A percentile compares a stretch with the other conserved stretches of the same genome.
Conservation (phyloP, 306 rosid genomes). For the Rosa lucieae region DNA sequence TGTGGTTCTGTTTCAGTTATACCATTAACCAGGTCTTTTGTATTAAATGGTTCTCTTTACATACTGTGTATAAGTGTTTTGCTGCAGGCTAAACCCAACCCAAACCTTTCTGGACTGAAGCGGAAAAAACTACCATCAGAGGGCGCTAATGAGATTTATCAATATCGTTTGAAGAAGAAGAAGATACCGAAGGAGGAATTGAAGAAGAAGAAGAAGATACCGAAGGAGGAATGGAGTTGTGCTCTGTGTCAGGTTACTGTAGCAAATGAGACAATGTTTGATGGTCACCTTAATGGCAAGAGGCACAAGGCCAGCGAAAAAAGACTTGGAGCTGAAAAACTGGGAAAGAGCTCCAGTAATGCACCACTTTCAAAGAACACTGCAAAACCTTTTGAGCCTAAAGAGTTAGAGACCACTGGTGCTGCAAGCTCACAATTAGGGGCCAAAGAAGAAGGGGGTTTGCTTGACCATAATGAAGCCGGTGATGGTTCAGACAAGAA, state of each 20-base stretch:
- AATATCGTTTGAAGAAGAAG: constrained; percentile 23
- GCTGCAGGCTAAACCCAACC: constrained; percentile 63
- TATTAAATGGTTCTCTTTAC: background rate
- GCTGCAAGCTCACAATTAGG: constrained; percentile 18
- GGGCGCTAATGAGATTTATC: constrained; percentile 14
- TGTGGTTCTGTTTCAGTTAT: background rate
- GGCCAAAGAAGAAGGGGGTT: constrained; percentile 14
- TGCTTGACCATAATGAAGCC: constrained; percentile 13
- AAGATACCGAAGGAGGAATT: constrained; percentile 40
- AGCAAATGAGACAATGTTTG: constrained; percentile 33
- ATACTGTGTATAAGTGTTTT: constrained; percentile 27
- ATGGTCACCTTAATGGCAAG: constrained; percentile 56
- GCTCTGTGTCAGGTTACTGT: constrained; percentile 47
- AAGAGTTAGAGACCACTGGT: background rate
- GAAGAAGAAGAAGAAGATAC: constrained; percentile 32
- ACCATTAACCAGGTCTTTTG: background rate
- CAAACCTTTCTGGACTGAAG: constrained; percentile 32
- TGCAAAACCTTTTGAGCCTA: constrained; percentile 19
- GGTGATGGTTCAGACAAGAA: constrained; percentile 14
- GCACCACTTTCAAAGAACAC: constrained; percentile 14
- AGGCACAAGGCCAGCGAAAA: constrained; percentile 63
- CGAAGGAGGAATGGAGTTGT: constrained; percentile 63
- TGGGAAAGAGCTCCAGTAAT: constrained; percentile 14
- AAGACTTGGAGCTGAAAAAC: constrained; percentile 18
- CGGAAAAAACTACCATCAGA: constrained; percentile 32